Evolutionary conservation across 2,329 filamentous ascomycete species (phyloP).

Genomic region (Magnaporthales sp.): DNA sequence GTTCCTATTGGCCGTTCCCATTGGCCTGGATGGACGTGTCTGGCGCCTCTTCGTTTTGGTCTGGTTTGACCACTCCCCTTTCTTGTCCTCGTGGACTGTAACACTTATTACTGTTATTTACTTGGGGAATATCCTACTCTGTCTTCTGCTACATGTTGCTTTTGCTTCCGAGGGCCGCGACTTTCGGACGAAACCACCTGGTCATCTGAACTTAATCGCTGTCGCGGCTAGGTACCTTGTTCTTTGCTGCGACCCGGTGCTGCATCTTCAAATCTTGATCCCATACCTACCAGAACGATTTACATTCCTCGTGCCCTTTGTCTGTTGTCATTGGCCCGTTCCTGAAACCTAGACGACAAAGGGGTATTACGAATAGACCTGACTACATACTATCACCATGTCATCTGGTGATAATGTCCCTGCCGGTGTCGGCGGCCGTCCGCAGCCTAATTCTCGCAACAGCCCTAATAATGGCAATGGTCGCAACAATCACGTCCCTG

Average conservation of each 20-base stretch:
- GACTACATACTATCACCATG: neutral
- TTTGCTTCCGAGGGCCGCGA: neutral
- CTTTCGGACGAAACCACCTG: neutral
- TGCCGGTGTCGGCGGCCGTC: neutral
- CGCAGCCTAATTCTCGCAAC: neutral
- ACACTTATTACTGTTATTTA: neutral
- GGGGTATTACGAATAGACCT: neutral
- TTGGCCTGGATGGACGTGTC: neutral
- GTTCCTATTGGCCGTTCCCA: too few relatives aligned
- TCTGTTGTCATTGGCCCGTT: neutral
- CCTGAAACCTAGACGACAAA: neutral
- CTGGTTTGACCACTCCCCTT: neutral
- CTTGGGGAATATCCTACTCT: neutral
- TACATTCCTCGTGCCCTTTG: neutral
- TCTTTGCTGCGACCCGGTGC: neutral
- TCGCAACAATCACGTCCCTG: constrained; percentile 25
- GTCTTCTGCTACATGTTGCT: neutral
- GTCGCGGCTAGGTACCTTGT: neutral
- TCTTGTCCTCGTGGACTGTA: neutral
- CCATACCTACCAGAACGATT: neutral
- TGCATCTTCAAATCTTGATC: neutral
- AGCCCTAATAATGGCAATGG: constrained; percentile 8
- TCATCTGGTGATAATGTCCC: neutral
- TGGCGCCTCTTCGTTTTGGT: neutral
- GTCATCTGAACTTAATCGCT: neutral